A percentile compares a stretch with the other conserved stretches of the same genome.
Conservation (phyloP, 1,139 yeast genomes). For the Kodamaea plutei region DNA sequence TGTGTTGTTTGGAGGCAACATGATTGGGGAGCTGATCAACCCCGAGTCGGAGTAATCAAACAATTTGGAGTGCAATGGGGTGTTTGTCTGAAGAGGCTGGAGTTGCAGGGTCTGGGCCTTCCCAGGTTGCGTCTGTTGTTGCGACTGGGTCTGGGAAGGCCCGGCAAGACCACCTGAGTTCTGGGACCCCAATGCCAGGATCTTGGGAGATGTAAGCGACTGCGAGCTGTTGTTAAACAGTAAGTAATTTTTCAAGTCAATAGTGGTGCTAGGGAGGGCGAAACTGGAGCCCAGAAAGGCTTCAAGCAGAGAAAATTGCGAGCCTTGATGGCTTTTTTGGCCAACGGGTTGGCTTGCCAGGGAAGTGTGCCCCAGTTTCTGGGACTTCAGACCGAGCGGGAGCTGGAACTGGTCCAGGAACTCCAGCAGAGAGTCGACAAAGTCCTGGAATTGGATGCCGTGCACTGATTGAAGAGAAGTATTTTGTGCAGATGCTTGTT, state of each 20-base stretch:
- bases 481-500: too few species aligned
- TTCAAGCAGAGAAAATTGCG: slow-evolving; percentile 2
- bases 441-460: not conserved
- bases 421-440: not conserved
- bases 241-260: slow-evolving; percentile 16
- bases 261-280: slow-evolving; percentile 2
- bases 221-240: slow-evolving; percentile 20
- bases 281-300: not conserved
- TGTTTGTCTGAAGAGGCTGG: slow-evolving; percentile 7
- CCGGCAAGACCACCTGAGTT: not conserved
- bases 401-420: slow-evolving; percentile 5
- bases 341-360: not conserved
- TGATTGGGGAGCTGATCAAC: slow-evolving; percentile 18
- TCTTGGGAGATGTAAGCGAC: slow-evolving; percentile 21
- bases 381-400: slow-evolving; percentile 7
- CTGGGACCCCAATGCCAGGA: slow-evolving; percentile 4
- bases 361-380: slow-evolving; percentile 7
- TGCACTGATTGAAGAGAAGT: not conserved
- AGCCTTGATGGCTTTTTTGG: not conserved
- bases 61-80: slow-evolving; percentile 15
- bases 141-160: slow-evolving; percentile 4
- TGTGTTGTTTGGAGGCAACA: slow-evolving; percentile 13
- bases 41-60: slow-evolving; percentile 16
- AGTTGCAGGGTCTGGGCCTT: slow-evolving; percentile 3
- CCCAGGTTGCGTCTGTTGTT: slow-evolving; percentile 3